Conservation (phyloP, 768 basidiomycete species). For the Collybia sp. region DNA sequence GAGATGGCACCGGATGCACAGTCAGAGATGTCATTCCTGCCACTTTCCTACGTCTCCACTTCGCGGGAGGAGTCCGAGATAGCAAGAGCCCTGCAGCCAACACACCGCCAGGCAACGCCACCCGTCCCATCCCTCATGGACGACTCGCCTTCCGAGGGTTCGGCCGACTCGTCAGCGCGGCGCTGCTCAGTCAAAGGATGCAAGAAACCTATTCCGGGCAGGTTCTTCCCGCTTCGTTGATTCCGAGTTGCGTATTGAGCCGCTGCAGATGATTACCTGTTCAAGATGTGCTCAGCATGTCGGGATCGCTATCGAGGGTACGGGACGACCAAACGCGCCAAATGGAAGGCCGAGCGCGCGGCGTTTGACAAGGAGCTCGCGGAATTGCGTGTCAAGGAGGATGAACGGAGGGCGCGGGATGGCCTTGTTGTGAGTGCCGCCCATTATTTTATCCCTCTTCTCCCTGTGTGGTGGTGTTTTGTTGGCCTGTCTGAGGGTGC, state of each 20-base stretch:
- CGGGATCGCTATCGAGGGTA: slow-evolving; percentile 46
- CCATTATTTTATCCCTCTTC: slow-evolving; percentile 1
- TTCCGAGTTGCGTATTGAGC: slow-evolving; percentile 6
- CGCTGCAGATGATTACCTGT: slow-evolving; percentile 22
- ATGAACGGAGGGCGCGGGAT: slow-evolving; percentile 23
- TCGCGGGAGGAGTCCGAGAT: too few relatives aligned
- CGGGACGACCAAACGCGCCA: slow-evolving; percentile 50
- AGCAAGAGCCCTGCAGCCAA: too few relatives aligned
- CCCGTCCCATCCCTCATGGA: not conserved
- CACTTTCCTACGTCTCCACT: too few relatives aligned
- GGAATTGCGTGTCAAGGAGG: slow-evolving; percentile 30
- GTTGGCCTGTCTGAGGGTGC: not conserved
- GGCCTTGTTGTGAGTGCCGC: slow-evolving; percentile 31
- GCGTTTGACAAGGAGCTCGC: slow-evolving; percentile 36
- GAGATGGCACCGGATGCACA: not conserved
- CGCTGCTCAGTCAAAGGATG: slow-evolving; percentile 55
- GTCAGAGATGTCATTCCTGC: too few relatives aligned
- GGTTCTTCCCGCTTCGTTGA: slow-evolving; percentile 17
- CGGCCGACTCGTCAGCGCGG: slow-evolving; percentile 15
- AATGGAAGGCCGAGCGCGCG: slow-evolving; percentile 44
- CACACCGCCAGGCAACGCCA: too few relatives aligned
- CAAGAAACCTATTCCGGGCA: slow-evolving; percentile 37
- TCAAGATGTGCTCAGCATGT: slow-evolving; percentile 43
- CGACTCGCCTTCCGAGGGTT: slow-evolving; percentile 8
- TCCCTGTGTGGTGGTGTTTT: not conserved